A percentile compares a stretch with the other conserved stretches of the same genome.
phyloP scores from a whole-genome alignment of 129 eudicot species.

The Solidago caesia region DNA sequence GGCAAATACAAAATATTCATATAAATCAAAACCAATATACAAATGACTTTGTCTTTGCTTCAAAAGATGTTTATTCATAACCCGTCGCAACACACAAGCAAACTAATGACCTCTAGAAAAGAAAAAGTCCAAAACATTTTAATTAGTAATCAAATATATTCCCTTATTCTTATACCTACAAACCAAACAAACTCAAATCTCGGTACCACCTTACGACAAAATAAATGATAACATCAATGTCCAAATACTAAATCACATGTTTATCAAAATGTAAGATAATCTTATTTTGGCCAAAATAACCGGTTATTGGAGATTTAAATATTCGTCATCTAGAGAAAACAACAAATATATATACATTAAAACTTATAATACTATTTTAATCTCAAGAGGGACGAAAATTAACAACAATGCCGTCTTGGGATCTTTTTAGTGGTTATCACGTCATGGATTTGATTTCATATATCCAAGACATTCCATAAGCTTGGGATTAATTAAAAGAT shows the following conservation, averaged over 20 bases:
- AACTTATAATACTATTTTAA: background rate
- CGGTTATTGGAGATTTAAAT: background rate
- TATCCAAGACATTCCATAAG: constrained; percentile 27
- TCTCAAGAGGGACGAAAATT: background rate
- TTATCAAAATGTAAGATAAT: background rate
- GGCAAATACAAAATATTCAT: too few species aligned
- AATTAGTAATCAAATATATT: too few species aligned
- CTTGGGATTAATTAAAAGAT: background rate
- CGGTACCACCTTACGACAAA: background rate
- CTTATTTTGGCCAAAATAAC: background rate
- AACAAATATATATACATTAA: background rate
- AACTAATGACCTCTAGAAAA: too few species aligned
- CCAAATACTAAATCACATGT: background rate
- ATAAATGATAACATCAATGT: too few species aligned
- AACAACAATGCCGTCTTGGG: constrained; percentile 18
- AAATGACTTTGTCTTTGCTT: too few species aligned
- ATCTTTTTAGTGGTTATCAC: constrained; percentile 24
- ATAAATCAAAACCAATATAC: too few species aligned
- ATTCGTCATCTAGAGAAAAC: background rate
- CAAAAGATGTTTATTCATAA: too few species aligned
- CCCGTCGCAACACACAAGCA: too few species aligned
- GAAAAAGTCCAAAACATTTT: too few species aligned
- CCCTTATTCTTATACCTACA: too few species aligned
- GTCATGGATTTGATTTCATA: constrained; percentile 20
- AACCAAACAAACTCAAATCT: too few species aligned